phyloP scores from a whole-genome alignment of 2,329 filamentous ascomycete genomes.

The Aspergillus floridensis region DNA sequence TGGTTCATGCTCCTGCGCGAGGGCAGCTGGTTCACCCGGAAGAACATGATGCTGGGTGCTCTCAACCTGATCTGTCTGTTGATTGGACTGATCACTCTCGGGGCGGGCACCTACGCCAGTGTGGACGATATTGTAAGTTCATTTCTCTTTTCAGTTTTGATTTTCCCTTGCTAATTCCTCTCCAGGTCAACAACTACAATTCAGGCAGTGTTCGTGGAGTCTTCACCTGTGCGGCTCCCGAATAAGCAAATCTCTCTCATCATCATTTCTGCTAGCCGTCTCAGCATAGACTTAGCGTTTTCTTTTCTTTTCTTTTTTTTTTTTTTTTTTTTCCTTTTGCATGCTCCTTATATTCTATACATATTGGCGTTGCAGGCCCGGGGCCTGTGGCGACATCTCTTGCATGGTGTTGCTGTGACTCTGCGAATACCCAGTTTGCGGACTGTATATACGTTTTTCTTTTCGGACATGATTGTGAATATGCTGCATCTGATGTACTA shows the following conservation, averaged over 20 bases:
- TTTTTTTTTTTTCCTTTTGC: background rate
- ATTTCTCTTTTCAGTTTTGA: background rate
- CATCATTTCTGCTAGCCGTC: background rate
- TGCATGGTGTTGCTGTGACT: no score
- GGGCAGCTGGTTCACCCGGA: conserved; percentile 29
- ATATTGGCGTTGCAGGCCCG: background rate
- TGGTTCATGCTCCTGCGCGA: conserved; percentile 32
- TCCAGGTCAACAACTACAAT: conserved; percentile 1
- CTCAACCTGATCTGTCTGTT: conserved; percentile 69
- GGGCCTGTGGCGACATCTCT: background rate
- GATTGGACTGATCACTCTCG: conserved; percentile 72
- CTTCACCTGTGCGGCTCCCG: background rate
- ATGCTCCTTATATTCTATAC: background rate
- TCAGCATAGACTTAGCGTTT: background rate
- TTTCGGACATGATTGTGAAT: background rate
- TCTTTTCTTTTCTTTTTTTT: background rate
- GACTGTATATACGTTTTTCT: background rate
- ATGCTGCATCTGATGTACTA: background rate
- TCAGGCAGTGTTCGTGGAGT: background rate
- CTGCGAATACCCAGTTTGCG: background rate
- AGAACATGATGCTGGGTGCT: conserved; percentile 52
- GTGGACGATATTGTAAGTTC: conserved; percentile 34
- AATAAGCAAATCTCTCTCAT: background rate
- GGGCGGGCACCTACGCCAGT: conserved; percentile 72
- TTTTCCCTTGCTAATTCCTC: background rate